phyloP scores from a whole-genome alignment of 495 filamentous ascomycete species.

The Penicillium egyptiacum region DNA sequence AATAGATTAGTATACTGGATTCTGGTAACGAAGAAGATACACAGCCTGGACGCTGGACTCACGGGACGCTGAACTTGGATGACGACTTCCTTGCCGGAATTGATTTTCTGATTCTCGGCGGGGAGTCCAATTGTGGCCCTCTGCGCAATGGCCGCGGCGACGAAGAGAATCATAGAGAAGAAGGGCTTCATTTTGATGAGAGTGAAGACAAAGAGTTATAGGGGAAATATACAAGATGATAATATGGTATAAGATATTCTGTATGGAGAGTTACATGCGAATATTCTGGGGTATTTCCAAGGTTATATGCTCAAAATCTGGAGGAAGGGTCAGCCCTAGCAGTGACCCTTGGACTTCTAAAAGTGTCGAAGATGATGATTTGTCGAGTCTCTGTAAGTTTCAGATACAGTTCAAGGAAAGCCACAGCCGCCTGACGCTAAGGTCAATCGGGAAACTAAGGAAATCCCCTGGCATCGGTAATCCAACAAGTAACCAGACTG shows the following conservation, averaged over 20 bases:
- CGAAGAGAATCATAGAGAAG: conserved; percentile 24
- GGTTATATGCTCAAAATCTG: conserved; percentile 1
- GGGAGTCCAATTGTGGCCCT: conserved; percentile 70
- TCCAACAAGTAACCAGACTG: not conserved
- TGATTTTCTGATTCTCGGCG: conserved; percentile 15
- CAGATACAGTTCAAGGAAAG: conserved; percentile 2
- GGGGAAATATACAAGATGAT: not conserved
- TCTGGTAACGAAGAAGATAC: not conserved
- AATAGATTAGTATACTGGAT: not conserved
- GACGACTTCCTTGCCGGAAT: conserved; percentile 21
- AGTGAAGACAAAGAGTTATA: not conserved
- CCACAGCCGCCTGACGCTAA: conserved; percentile 5
- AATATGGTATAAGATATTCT: not conserved
- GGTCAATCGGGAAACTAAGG: not conserved
- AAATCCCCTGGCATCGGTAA: conserved; percentile 5
- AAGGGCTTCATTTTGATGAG: conserved; percentile 30
- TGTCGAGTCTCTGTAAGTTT: conserved; percentile 4
- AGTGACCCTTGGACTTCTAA: not conserved
- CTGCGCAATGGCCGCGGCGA: conserved; percentile 57
- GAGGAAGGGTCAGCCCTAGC: not conserved
- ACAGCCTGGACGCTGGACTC: conserved; percentile 7
- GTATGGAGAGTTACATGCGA: not conserved
- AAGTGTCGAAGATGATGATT: not conserved
- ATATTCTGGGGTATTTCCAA: not conserved
- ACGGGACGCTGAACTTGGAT: conserved; percentile 40